phyloP scores from a whole-genome alignment of 169 alveolate species.

The Pseudocohnilembus persalinus region DNA sequence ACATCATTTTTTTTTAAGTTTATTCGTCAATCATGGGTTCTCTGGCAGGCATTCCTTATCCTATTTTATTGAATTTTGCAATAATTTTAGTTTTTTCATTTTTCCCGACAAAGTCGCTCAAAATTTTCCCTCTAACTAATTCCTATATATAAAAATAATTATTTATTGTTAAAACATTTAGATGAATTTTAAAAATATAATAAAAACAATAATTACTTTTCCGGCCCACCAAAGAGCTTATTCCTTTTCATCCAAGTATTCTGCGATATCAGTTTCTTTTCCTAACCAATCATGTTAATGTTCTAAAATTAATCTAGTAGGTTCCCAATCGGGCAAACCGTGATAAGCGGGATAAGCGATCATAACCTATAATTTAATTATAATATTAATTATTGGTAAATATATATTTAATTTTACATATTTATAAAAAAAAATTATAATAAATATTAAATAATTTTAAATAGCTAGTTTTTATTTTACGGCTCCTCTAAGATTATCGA shows the following conservation, averaged over 20 bases:
- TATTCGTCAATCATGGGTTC: slow-evolving; percentile 95
- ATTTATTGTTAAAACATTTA: too few species aligned
- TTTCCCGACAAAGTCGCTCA: slow-evolving; percentile 87
- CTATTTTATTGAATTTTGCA: slow-evolving; percentile 88
- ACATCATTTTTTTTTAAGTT: slow-evolving; percentile 95
- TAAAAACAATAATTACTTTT: slow-evolving; percentile 48
- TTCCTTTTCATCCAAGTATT: slow-evolving; percentile 76
- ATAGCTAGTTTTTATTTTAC: too few species aligned
- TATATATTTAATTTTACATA: too few species aligned
- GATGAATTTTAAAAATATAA: too few species aligned
- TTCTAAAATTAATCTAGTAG: slow-evolving; percentile 86
- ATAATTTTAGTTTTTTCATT: slow-evolving; percentile 95
- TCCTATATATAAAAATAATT: slow-evolving; percentile 46
- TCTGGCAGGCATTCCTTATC: slow-evolving; percentile 95
- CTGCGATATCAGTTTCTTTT: slow-evolving; percentile 56
- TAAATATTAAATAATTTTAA: too few species aligned
- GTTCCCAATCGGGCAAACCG: slow-evolving; percentile 94
- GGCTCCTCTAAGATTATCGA: slow-evolving; percentile 89
- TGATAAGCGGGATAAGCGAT: slow-evolving; percentile 95
- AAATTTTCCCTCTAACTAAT: slow-evolving; percentile 80
- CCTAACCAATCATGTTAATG: slow-evolving; percentile 81
- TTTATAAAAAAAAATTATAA: too few species aligned
- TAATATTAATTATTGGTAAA: neutral
- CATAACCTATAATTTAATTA: slow-evolving; percentile 54
- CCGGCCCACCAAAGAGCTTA: slow-evolving; percentile 96